Evolutionary conservation across 169 alveolate species (phyloP).

Genomic region (Babesia sp.): DNA sequence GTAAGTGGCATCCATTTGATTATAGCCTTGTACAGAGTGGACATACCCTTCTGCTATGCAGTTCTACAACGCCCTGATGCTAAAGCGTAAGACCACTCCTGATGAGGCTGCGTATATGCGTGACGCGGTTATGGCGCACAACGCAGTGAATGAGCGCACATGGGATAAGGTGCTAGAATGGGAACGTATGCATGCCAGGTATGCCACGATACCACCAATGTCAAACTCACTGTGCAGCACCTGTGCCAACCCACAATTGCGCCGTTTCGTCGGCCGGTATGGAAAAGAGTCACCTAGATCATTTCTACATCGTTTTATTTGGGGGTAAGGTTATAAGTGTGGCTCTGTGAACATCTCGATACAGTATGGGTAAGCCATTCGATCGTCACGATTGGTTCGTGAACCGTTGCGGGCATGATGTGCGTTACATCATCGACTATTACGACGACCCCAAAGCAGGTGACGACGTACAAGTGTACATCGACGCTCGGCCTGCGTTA

Average conservation of each 20-base stretch:
- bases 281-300: conserved; percentile 75
- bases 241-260: conserved; percentile 72
- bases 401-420: conserved; percentile 78
- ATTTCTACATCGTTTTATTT: conserved; percentile 38
- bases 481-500: conserved; percentile 81
- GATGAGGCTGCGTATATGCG: conserved; percentile 71
- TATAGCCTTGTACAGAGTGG: conserved; percentile 67
- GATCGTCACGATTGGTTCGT: conserved; percentile 87
- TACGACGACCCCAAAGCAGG: conserved; percentile 79
- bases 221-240: conserved; percentile 48
- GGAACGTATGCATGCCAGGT: conserved; percentile 74
- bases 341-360: background rate
- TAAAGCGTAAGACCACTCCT: conserved; percentile 67
- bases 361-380: conserved; percentile 78
- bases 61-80: conserved; percentile 79
- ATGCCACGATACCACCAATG: too few relatives aligned
- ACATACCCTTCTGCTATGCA: conserved; percentile 85
- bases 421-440: conserved; percentile 82
- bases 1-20: background rate
- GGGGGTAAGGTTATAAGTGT: conserved; percentile 21
- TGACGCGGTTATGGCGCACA: conserved; percentile 80
- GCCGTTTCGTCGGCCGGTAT: conserved; percentile 79
- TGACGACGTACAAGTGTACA: conserved; percentile 72
- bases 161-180: conserved; percentile 79
- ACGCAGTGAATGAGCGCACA: conserved; percentile 80